Evolutionary conservation across 345 rosid species (phyloP), one percentile per base, ranked within the genome.

Genomic region (Citrus trifoliata): DNA sequence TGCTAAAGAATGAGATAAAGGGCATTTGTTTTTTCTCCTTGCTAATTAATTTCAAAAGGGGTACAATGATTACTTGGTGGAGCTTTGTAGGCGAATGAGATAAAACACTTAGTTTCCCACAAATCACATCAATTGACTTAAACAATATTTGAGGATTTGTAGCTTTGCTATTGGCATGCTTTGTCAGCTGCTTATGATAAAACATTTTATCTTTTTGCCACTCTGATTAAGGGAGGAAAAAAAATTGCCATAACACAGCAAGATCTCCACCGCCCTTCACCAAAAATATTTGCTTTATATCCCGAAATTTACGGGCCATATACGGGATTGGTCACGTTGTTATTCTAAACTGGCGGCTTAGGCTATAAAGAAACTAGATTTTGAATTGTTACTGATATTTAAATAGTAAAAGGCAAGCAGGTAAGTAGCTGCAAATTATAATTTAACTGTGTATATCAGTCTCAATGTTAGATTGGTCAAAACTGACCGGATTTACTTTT

Each of bases 91-190:
- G 22, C 67, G 51, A 66, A 53, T 53, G 61, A 28, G 68, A 73
- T 72, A 38, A 46, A 68, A 73, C 51, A 38, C 73, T 59, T 76
- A 53, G 60, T 73, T 74, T 74, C 81, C 55, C 37, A 12, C 58
- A 80, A 78, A 82, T 86, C 86, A 82, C 84, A 84, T 82, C 87
- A 80, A 78, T 73, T 72, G 86, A 82, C 42, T 42, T 58, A 72
- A 72, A 82, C 60, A 61, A 71, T 73, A 82, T 76, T 33, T 70
- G 24, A n/a, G 28, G 28, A 33, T 76, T 80, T 86, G 83, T 75
- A 82, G 70, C 55, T 79, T 80, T 79, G 67, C 14, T 21, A 51
- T 32, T 24, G 24, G 70, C 24, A 32, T 16, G 61, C 40, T 73
- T 60, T 73, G 14, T 25, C 21, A n/a, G 53, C 21, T 62, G 58